phyloP scores from a whole-genome alignment of 1,139 yeast species.

The Kluyveromyces sp. region DNA sequence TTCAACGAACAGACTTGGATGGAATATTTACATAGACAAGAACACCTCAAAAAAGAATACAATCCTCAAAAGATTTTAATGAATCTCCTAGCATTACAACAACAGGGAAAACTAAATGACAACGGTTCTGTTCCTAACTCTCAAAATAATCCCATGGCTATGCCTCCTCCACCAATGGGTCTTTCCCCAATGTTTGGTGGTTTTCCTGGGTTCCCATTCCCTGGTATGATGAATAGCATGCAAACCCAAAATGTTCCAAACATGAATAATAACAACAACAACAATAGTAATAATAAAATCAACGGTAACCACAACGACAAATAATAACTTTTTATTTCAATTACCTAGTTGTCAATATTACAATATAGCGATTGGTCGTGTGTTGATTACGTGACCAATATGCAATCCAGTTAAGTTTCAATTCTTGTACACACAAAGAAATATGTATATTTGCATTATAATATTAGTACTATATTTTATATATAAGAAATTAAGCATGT shows the following conservation, averaged over 20 bases:
- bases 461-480: too few species aligned
- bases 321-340: background rate
- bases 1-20: constrained; percentile 96
- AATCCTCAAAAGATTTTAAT: constrained; percentile 46
- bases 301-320: constrained; percentile 5
- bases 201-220: constrained; percentile 30
- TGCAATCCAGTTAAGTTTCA: too few species aligned
- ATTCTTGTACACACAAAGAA: too few species aligned
- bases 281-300: constrained; percentile 12
- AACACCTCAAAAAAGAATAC: constrained; percentile 68
- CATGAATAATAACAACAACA: background rate
- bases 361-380: background rate
- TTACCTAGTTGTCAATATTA: background rate
- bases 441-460: too few species aligned
- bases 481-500: too few species aligned
- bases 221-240: constrained; percentile 31
- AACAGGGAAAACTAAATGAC: constrained; percentile 29
- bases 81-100: constrained; percentile 34
- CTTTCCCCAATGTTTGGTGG: constrained; percentile 36
- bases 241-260: constrained; percentile 6
- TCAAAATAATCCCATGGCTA: constrained; percentile 18
- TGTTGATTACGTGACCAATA: background rate
- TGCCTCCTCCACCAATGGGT: constrained; percentile 23
- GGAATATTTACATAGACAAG: constrained; percentile 85
- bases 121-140: background rate